Evolutionary conservation across 2,329 filamentous ascomycete genomes (phyloP), one percentile per base, ranked within the genome.

Genomic region (Xylariales sp.): DNA sequence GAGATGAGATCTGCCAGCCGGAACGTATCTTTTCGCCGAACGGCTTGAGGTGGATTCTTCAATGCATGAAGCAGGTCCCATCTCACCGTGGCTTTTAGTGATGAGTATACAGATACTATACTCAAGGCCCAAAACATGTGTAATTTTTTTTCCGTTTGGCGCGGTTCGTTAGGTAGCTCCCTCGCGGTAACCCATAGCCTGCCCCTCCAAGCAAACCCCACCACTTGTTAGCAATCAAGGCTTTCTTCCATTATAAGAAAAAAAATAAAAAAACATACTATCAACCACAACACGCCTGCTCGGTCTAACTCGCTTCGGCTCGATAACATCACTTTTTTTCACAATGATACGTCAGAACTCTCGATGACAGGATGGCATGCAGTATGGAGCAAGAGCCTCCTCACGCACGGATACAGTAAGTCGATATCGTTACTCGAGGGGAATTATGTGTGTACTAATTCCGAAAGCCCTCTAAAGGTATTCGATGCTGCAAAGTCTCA

Each of bases 401-500:
- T 57, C 61, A 65, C 34, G 67, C 68, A 23, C 73, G 66, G 50
- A 71, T 71, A 62, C 75, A 77, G 75, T 76, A 71, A 43, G 73
- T 68, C 48, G 9, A 10, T 34, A 7, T 36, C n/a, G 54, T 57
- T 53, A 36, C 18, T 32, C 8, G 14, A 48, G 18, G 30, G 48
- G 14, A 16, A n/a, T 30, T 18, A 8, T 30, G n/a, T 18, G 8
- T 30, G n/a, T 49, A 36, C 70, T 70, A 32, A 71, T 62, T 28
- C 9, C 2, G 5, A 39, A 48, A 83, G 81, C 70, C 81, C 81
- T 10, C 74, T 83, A 6, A 79, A 80, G 57, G 73, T 85, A 32
- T 84, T 85, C 71, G 78, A 82, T 64, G 71, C 76, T 39, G 81
- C 82, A 3, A 81, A 78, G 70, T 71, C 74, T 1, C 76, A 83